A percentile compares a stretch with the other conserved stretches of the same genome.
phyloP scores from a whole-genome alignment of 495 filamentous ascomycete species.

The Chaetomium cochliodes region DNA sequence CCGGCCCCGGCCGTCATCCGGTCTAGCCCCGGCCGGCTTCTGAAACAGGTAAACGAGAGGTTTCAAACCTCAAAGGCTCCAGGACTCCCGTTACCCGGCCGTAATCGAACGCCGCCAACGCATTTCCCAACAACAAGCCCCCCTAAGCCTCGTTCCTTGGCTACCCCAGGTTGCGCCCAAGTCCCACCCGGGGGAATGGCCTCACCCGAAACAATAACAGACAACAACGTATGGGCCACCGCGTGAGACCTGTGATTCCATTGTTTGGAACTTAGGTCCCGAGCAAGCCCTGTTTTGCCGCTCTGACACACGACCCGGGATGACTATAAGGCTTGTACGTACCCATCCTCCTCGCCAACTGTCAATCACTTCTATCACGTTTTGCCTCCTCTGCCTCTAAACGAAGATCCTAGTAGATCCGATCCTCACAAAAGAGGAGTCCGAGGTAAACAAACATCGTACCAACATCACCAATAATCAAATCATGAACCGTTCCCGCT shows the following conservation, averaged over 20 bases:
- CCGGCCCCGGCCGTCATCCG: conserved; percentile 10
- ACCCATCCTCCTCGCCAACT: conserved; percentile 5
- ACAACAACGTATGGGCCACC: background rate
- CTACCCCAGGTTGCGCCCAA: background rate
- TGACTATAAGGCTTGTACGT: conserved; percentile 20
- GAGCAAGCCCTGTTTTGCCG: conserved; percentile 14
- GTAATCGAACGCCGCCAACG: background rate
- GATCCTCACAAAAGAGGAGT: background rate
- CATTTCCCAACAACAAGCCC: background rate
- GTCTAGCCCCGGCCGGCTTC: conserved; percentile 3
- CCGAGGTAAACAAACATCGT: background rate
- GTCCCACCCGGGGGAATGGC: background rate
- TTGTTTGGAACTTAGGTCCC: conserved; percentile 13
- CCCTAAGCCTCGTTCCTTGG: background rate
- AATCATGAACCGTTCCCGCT: conserved; percentile 26
- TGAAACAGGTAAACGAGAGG: conserved; percentile 21
- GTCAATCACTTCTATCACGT: conserved; percentile 17
- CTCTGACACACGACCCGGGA: background rate
- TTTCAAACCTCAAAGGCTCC: conserved; percentile 10
- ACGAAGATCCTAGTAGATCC: conserved; percentile 18
- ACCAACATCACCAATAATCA: background rate
- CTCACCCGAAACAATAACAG: conserved; percentile 12
- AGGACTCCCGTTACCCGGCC: background rate
- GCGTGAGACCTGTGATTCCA: background rate
- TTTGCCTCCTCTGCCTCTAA: conserved; percentile 3